A percentile compares a stretch with the other conserved stretches of the same genome.
Evolutionary conservation across 257 asterid species (phyloP).

Genomic region (Lycium ferocissimum): DNA sequence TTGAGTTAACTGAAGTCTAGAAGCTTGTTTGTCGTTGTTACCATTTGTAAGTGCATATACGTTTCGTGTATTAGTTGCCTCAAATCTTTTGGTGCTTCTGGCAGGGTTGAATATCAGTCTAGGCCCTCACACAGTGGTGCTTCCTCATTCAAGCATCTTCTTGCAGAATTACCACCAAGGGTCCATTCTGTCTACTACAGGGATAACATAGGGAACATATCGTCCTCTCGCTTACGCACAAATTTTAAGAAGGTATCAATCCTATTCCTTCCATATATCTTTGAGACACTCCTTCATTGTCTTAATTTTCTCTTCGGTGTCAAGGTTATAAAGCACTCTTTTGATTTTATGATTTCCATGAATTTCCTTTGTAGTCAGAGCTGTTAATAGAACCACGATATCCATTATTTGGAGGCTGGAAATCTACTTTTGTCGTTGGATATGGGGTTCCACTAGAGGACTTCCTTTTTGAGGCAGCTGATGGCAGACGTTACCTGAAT

Average conservation of each 20-base stretch:
- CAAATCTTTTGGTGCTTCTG: conserved; percentile 36
- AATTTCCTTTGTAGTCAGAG: conserved; percentile 72
- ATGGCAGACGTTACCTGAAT: conserved; percentile 84
- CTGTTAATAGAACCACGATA: conserved; percentile 91
- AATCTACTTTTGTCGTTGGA: conserved; percentile 88
- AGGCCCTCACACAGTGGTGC: conserved; percentile 68
- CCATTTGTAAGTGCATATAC: conserved; percentile 8
- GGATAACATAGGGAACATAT: conserved; percentile 91
- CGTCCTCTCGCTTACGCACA: conserved; percentile 84
- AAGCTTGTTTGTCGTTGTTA: not conserved
- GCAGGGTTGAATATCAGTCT: conserved; percentile 95
- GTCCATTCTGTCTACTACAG: conserved; percentile 99
- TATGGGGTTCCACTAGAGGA: conserved; percentile 91
- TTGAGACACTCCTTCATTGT: not conserved
- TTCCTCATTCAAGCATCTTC: conserved; percentile 93
- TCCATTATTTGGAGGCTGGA: conserved; percentile 99
- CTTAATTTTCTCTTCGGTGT: not conserved
- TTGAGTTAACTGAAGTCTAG: conserved; percentile 19
- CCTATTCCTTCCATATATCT: conserved; percentile 27
- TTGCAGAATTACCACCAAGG: conserved; percentile 89
- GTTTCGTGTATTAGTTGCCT: conserved; percentile 31
- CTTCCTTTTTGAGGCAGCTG: conserved; percentile 83
- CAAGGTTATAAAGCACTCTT: not conserved
- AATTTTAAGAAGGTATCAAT: conserved; percentile 73
- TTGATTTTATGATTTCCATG: conserved; percentile 24